These are phyloP conservation scores for Lepidium aucheri DNA, from an alignment of 345 rosid species.

Conservation along the genomic window DNA sequence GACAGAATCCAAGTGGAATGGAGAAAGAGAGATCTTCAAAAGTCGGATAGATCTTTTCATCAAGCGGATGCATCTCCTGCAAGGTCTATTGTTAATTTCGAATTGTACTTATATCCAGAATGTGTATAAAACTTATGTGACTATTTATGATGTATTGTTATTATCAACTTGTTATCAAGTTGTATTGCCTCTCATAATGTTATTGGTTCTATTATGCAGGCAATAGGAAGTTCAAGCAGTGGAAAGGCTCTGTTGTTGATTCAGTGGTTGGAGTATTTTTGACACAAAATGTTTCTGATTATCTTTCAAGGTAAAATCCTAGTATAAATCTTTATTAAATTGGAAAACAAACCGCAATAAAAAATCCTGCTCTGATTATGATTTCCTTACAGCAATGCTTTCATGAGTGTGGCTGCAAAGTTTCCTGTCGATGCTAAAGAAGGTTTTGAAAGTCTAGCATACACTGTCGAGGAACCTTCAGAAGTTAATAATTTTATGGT, in stretches of 20 bases:
- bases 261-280: constrained; percentile 59
- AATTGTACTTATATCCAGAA: not conserved
- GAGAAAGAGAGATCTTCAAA: constrained; percentile 25
- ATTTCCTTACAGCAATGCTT: constrained; percentile 35
- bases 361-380: not conserved
- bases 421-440: constrained; percentile 25
- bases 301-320: constrained; percentile 45
- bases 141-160: not conserved
- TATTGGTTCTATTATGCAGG: constrained; percentile 20
- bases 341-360: not conserved
- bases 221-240: constrained; percentile 41
- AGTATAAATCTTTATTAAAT: not conserved
- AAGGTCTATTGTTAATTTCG: constrained; percentile 27
- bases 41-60: constrained; percentile 29
- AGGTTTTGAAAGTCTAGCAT: not conserved
- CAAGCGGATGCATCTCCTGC: constrained; percentile 27
- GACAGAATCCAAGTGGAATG: constrained; percentile 29
- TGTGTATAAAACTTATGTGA: not conserved
- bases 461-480: constrained; percentile 11
- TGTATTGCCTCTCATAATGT: not conserved
- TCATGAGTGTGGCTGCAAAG: constrained; percentile 40
- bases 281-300: constrained; percentile 56
- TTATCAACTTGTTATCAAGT: not conserved
- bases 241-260: constrained; percentile 68
- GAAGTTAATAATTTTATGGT: not conserved